These are phyloP conservation scores for Sphaerulina vaccinii DNA, from an alignment of 2,329 filamentous ascomycete species.

Conservation along the genomic window DNA sequence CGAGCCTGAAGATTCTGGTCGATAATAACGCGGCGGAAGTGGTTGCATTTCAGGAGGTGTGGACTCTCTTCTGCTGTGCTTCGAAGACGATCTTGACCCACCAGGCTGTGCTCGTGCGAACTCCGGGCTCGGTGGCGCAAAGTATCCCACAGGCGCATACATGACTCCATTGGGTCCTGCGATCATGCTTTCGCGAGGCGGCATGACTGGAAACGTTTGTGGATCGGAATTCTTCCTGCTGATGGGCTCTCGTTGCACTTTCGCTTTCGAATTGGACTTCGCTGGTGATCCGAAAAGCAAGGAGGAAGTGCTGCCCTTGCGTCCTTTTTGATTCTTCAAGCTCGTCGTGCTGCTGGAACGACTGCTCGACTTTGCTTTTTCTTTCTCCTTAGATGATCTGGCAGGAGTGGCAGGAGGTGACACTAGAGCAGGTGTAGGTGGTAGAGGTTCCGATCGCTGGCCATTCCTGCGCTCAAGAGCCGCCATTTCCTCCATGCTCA, in stretches of 20 bases:
- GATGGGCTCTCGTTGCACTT: constrained; percentile 24
- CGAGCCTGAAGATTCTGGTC: constrained; percentile 41
- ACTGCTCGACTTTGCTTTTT: constrained; percentile 30
- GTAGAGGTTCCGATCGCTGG: constrained; percentile 30
- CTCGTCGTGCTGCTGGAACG: constrained; percentile 40
- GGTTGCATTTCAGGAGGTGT: constrained; percentile 32
- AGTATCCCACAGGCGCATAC: constrained; percentile 40
- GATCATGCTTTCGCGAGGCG: constrained; percentile 36
- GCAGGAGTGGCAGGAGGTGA: constrained; percentile 35
- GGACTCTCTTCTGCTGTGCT: constrained; percentile 33
- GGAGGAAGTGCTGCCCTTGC: constrained; percentile 36
- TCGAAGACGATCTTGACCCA: constrained; percentile 22
- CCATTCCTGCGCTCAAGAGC: constrained; percentile 62
- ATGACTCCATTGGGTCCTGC: constrained; percentile 49
- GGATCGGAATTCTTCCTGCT: constrained; percentile 31
- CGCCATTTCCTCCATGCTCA: constrained; percentile 76
- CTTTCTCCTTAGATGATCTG: constrained; percentile 18
- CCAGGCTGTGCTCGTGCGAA: constrained; percentile 5
- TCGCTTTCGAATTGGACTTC: constrained; percentile 36
- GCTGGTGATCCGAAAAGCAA: constrained; percentile 37
- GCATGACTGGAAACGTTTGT: constrained; percentile 16
- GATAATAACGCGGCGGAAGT: constrained; percentile 30
- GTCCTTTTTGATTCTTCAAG: constrained; percentile 37
- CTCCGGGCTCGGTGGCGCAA: constrained; percentile 31
- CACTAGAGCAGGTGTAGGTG: constrained; percentile 26